Base-by-base conservation (phyloP, 2,329 filamentous ascomycete species). In the Calonectria fujianensis region DNA sequence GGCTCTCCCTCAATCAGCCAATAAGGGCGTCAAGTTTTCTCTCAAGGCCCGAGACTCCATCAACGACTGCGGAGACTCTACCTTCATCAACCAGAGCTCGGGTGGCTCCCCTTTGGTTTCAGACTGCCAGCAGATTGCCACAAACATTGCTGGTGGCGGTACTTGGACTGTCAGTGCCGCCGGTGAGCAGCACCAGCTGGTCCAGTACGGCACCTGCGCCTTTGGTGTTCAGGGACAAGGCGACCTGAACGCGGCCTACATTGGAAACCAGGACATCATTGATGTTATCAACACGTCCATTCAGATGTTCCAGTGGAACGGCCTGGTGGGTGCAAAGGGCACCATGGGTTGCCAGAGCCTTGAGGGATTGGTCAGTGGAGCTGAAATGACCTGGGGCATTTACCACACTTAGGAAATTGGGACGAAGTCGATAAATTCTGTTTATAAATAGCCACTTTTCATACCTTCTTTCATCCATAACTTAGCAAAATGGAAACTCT, bases 301-400 rank as follows among this genome's bases (percentile, higher is more conserved):
- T 16, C 13, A 37, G n/a, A 7, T 29, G 18, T 61, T 61, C 16
- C 35, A 66, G 41, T 66, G 39, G 39, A n/a, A 66, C 7, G 63
- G 63, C 3, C 48, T 66, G 41, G 63, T 66, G 18, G 63, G 63
- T 8, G 63, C 63, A 9, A 66, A 66, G 63, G 63, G 63, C 29
- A 50, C 63, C 4, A 51, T 66, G 63, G 63, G 63, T 66, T 66
- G 63, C 63, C 63, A 66, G 63, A 65, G 61, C 13, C 31, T 31
- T 5, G 45, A 48, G 41, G 39, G 39, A 16, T 11, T 66, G 41
- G 63, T 41, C 4, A 41, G 35, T 8, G 35, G 57, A 18, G 57
- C 57, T 61, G 57, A 61, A 1, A 61, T 61, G 57, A 61, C 57
- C 35, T 61, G 57, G 57, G 57, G 35, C 3, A 61, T 61, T 11